Base-by-base conservation (phyloP, 805 yeast species). In the Spathaspora boniae region DNA sequence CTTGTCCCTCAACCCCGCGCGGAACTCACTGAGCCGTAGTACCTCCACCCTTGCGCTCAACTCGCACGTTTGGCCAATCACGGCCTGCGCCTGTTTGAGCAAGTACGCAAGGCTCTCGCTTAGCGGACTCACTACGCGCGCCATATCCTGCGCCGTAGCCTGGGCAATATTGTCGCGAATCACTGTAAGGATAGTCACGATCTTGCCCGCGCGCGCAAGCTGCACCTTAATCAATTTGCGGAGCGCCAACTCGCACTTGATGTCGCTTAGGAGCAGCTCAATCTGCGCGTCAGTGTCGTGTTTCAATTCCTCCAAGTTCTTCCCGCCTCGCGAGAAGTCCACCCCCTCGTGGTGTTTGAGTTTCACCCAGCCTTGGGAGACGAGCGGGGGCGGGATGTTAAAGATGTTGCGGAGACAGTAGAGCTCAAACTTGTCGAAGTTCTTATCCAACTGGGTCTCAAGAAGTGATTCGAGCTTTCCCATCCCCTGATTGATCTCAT, bases 371-470 rank as follows among this genome's bases (percentile, higher is more conserved):
- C 95, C 94, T 9, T 64, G 74, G 3, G 70, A 71, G 1, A 82
- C 68, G 22, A 86, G 62, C 9, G 79, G 83, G 4, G 58, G 59
- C 0, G 96, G 95, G 12, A 89, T 63, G 9, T 72, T 73, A 36
- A 89, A 66, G 9, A 89, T 76, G 53, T 89, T 89, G 50, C 96
- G 63, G 33, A 86, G 60, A 2, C 85, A 74, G 57, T 89, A 89
- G 22, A 87, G 62, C 59, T 89, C 97, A 48, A 86, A 79, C 54
- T 82, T 82, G 56, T 89, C 97, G 54, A 86, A 88, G 53, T 85
- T 85, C 46, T 71, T 71, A 58, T 88, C 95, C 8, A 88, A 82
- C 1, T 80, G 72, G 41, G 77, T 74, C 50, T 85, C 95, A 37
- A 89, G 50, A 16, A 85, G 56, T 0, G 88, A 77, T 48, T 88